Base-by-base conservation (phyloP, 192 early-diverging fungal species). In the Chytriomyces hyalinus region DNA sequence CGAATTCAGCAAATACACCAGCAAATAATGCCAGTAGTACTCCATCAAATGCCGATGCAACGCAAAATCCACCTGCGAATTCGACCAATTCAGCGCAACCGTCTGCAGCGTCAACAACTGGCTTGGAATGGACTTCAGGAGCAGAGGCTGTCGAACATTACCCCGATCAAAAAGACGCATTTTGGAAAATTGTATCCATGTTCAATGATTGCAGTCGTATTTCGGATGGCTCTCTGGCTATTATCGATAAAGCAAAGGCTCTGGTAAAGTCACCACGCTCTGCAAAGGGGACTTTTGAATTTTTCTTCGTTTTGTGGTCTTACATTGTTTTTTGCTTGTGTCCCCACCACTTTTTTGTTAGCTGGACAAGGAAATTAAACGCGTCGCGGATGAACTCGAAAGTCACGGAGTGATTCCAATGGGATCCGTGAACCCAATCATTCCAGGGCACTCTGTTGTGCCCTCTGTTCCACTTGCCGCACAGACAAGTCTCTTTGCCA, bases 171-270 rank as follows among this genome's bases (percentile, higher is more conserved):
- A 76, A 76, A 28, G 65, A 67, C 10, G 75, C 53, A 8, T 76
- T 76, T 45, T 65, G 65, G 65, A 76, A 76, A 20, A 76, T 76
- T 50, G 65, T 76, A 15, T 22, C 10, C 10, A 76, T 76, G 75
- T 76, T 76, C 67, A 53, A 65, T n/a, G 65, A 76, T 36, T 65
- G 75, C 45, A 48, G 57, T 13, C 36, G 50, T 4, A 67, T 76
- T 48, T 36, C 75, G n/a, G 75, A 76, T 48, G 75, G 67, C 20
- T 68, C 67, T n/a, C 67, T 76, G 17, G 65, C 63, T 1, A 15
- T 76, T 8, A 65, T 76, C 13, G 65, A 76, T 8, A 11, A 65
- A 9, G 53, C 49, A 7, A 76, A 67, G 46, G n/a, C 10, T 36
- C 36, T 64, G n/a, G 70, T 71, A 71, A 48, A 22, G 10, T n/a